phyloP scores from a whole-genome alignment of 1,284 basidiomycete genomes.

The Papiliotrema laurentii region DNA sequence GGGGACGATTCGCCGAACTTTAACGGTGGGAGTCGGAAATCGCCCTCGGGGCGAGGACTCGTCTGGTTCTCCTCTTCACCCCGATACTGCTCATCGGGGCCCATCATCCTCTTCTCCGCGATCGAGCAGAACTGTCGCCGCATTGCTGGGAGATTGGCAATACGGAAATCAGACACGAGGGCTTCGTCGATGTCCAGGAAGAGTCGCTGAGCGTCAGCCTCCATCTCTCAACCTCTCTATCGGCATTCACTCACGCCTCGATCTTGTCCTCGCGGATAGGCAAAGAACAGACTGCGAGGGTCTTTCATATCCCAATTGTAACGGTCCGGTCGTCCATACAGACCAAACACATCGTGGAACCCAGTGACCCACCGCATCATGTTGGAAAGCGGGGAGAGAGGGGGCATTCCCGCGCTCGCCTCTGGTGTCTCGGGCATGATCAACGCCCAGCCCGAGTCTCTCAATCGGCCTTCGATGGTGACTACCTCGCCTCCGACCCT shows the following conservation, averaged over 20 bases:
- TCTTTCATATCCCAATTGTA: conserved; percentile 87
- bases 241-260: conserved; percentile 31
- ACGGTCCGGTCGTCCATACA: conserved; percentile 73
- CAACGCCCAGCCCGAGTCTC: conserved; percentile 73
- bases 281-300: conserved; percentile 49
- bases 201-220: conserved; percentile 56
- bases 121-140: conserved; percentile 62
- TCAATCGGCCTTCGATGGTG: conserved; percentile 49
- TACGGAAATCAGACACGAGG: conserved; percentile 70
- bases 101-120: conserved; percentile 62
- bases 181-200: conserved; percentile 85
- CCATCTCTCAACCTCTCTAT: not conserved
- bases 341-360: conserved; percentile 76
- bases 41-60: conserved; percentile 15
- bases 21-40: conserved; percentile 38
- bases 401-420: conserved; percentile 17
- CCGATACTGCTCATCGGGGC: conserved; percentile 9
- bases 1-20: conserved; percentile 22
- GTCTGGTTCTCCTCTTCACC: conserved; percentile 15
- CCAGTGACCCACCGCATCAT: conserved; percentile 93
- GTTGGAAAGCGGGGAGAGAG: conserved; percentile 54
- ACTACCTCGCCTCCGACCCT: conserved; percentile 69
- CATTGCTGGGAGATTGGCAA: conserved; percentile 67
- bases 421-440: conserved; percentile 74
- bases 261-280: conserved; percentile 39